phyloP scores from a whole-genome alignment of 345 rosid genomes.

The Odontarrhena argentea region DNA sequence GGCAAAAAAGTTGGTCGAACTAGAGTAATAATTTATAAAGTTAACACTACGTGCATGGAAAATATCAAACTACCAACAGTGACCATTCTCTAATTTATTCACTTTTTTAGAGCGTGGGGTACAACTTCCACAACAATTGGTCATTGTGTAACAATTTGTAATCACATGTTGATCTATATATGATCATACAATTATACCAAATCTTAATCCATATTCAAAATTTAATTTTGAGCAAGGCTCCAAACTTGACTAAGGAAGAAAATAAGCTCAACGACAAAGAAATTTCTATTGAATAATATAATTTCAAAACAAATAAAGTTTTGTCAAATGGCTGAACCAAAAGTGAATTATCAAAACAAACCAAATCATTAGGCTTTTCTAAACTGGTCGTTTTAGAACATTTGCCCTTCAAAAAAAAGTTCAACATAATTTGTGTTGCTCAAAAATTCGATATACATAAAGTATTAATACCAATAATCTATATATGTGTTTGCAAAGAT shows the following conservation, averaged over 20 bases:
- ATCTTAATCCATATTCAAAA: not conserved
- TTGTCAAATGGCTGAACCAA: not conserved
- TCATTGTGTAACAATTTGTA: constrained; percentile 3
- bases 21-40: constrained; percentile 33
- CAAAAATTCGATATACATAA: not conserved
- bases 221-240: not conserved
- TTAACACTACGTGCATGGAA: constrained; percentile 47
- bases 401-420: constrained; percentile 5
- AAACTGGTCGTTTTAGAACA: not conserved
- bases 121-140: constrained; percentile 17
- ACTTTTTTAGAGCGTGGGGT: constrained; percentile 30
- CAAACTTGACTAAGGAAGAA: not conserved
- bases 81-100: constrained; percentile 39
- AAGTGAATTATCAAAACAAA: not conserved
- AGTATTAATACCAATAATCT: not conserved
- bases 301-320: not conserved
- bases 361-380: constrained; percentile 16
- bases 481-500: no score
- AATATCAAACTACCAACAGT: constrained; percentile 33
- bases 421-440: not conserved
- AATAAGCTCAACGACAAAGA: not conserved
- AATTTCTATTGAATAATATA: not conserved
- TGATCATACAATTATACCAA: not conserved
- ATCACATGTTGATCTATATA: not conserved
- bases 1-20: constrained; percentile 6